Conservation (phyloP, 441 rosid species). For the Capsella rubella region DNA sequence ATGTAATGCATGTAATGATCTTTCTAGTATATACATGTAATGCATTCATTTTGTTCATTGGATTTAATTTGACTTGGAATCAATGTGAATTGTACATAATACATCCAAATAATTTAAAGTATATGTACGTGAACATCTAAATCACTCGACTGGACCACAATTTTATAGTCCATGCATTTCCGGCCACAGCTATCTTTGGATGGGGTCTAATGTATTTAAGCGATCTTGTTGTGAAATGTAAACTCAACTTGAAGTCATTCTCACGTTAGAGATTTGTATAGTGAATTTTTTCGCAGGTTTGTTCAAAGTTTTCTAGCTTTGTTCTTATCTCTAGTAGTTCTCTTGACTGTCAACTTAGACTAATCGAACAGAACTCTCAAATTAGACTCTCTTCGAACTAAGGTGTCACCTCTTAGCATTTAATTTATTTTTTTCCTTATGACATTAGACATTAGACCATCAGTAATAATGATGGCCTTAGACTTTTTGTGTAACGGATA, state of each 20-base stretch:
- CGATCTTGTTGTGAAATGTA: conserved; percentile 26
- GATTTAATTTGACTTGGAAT: neutral
- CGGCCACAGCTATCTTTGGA: conserved; percentile 46
- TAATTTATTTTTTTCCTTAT: conserved; percentile 6
- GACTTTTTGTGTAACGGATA: conserved; percentile 1
- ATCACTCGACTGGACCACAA: conserved; percentile 52
- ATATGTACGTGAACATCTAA: conserved; percentile 32
- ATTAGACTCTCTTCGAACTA: neutral
- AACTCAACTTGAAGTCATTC: conserved; percentile 42
- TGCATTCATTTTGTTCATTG: neutral
- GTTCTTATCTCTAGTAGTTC: conserved; percentile 34
- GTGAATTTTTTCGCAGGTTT: conserved; percentile 23
- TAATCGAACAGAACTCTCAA: conserved; percentile 7
- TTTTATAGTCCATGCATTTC: conserved; percentile 41
- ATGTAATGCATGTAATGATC: too few species aligned
- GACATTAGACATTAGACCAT: neutral
- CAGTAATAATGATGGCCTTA: too few species aligned
- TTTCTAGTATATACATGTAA: neutral
- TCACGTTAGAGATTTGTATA: conserved; percentile 17
- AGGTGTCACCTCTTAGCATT: conserved; percentile 5
- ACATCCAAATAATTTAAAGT: conserved; percentile 13
- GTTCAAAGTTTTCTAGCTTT: neutral
- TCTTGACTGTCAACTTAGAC: conserved; percentile 25
- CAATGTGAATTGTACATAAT: conserved; percentile 5
- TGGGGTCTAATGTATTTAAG: conserved; percentile 44